Base-by-base conservation (phyloP, 2,329 filamentous ascomycete genomes). In the Cladobotryum protrusum region DNA sequence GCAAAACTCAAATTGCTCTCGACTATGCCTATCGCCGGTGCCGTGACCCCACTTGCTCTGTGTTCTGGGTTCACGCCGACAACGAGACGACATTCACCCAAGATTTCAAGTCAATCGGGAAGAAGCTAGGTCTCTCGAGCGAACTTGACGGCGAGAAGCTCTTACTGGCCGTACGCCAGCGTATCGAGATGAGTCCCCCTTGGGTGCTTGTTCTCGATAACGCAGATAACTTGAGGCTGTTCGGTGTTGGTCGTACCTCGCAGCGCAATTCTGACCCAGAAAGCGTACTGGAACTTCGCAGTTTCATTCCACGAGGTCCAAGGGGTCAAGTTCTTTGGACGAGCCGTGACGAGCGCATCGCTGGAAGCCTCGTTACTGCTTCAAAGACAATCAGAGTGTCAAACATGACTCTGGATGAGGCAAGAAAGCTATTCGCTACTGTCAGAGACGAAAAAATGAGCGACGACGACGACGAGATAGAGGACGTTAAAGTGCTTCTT, bases 41-140 rank as follows among this genome's bases (percentile, higher is more conserved):
- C 35, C 35, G 35, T 3, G 55, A 57, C 13, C 44, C 50, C 1
- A 20, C 47, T 4, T 64, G 62, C 46, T 67, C 63, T 0, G 56
- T 71, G 1, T 68, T 71, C 52, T 71, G 64, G 67, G 62, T 70
- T 2, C 63, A 67, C 49, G 68, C 66, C 13, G 59, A 67, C 47
- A 64, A 50, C 44, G 53, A 61, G 37, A 56, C 58, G 9, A 66
- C 61, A 5, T 67, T 71, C 39, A 40, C 49, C 1, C 56, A 61
- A 12, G 62, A 62, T 48, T 69, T 64, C 43, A 60, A 56, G 40
- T 45, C 43, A 1, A 65, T 71, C 37, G 63, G 63, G 0, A 58
- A 43, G 41, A 54, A 49, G 4, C 48, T 67, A 1, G 56, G 58
- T 1, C 18, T 68, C 2, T 34, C 47, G 3, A 34, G 15, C 14